Evolutionary conservation across 2,329 filamentous ascomycete species (phyloP).

Genomic region (Cytospora piceicola): DNA sequence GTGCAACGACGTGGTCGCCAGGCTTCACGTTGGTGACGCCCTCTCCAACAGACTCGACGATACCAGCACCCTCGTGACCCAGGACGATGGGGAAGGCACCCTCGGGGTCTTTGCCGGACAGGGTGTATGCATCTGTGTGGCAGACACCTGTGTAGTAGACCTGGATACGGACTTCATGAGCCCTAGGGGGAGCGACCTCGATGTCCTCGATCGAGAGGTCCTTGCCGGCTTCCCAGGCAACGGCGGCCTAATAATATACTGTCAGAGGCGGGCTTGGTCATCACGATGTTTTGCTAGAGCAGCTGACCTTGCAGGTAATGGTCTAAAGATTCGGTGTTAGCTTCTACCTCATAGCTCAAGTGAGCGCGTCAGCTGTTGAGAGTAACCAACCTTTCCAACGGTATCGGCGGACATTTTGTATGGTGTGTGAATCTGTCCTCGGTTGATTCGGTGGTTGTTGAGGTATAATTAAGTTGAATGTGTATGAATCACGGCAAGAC

Average conservation of each 20-base stretch:
- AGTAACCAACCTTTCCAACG: constrained; percentile 28
- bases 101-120: constrained; percentile 96
- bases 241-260: constrained; percentile 69
- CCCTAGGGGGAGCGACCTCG: constrained; percentile 85
- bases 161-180: constrained; percentile 95
- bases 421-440: neutral
- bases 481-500: constrained; percentile 27
- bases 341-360: constrained; percentile 2
- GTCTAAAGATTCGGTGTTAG: constrained; percentile 22
- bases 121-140: constrained; percentile 94
- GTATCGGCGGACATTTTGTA: constrained; percentile 28
- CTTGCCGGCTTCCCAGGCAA: constrained; percentile 96
- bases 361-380: neutral
- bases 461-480: neutral
- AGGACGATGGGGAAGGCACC: constrained; percentile 89
- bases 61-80: constrained; percentile 88
- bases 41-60: constrained; percentile 92
- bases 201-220: constrained; percentile 88
- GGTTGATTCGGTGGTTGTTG: constrained; percentile 36
- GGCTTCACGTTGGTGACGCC: constrained; percentile 93
- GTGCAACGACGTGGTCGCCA: constrained; percentile 87
- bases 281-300: neutral
- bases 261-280: constrained; percentile 8
- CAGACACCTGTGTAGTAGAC: constrained; percentile 98
- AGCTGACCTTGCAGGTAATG: constrained; percentile 30